Evolutionary conservation across 306 rosid genomes (phyloP).

Genomic region (Pterocarpus macrocarpus): DNA sequence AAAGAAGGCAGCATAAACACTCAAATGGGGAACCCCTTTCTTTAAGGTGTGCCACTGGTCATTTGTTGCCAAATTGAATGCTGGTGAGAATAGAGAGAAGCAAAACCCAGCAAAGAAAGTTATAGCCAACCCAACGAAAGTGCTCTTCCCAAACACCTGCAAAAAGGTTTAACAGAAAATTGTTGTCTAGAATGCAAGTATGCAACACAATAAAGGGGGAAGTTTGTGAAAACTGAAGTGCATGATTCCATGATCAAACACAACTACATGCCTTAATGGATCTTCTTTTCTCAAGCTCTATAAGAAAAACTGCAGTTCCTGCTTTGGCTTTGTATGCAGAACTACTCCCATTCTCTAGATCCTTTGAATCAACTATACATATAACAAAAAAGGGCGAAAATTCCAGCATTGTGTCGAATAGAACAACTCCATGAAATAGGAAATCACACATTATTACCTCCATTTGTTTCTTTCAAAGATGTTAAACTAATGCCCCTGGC

Average conservation of each 20-base stretch:
- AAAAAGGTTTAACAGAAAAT: conserved; percentile 18
- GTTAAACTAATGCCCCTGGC: conserved; percentile 53
- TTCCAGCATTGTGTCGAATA: conserved; percentile 21
- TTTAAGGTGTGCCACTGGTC: conserved; percentile 86
- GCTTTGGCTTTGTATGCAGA: conserved; percentile 57
- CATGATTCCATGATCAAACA: no score
- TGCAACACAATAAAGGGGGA: no score
- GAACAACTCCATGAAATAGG: background rate
- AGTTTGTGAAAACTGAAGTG: no score
- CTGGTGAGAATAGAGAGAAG: conserved; percentile 91
- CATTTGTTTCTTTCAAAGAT: conserved; percentile 37
- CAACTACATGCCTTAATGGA: conserved; percentile 70
- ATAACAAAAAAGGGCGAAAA: conserved; percentile 30
- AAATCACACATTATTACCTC: conserved; percentile 48
- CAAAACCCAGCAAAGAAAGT: conserved; percentile 82
- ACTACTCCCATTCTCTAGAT: conserved; percentile 56
- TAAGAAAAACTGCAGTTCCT: conserved; percentile 85
- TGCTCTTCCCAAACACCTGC: conserved; percentile 83
- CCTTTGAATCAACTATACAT: conserved; percentile 49
- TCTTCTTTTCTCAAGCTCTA: conserved; percentile 79
- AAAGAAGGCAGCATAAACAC: conserved; percentile 83
- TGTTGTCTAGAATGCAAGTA: no score
- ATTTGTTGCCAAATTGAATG: conserved; percentile 93
- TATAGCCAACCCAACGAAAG: conserved; percentile 69
- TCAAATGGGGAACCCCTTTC: conserved; percentile 78